A percentile compares a stretch with the other conserved stretches of the same genome.
These are phyloP conservation scores for Dioscorea cayenensis DNA, from an alignment of 116 monocot genomes.

Conservation along the genomic window DNA sequence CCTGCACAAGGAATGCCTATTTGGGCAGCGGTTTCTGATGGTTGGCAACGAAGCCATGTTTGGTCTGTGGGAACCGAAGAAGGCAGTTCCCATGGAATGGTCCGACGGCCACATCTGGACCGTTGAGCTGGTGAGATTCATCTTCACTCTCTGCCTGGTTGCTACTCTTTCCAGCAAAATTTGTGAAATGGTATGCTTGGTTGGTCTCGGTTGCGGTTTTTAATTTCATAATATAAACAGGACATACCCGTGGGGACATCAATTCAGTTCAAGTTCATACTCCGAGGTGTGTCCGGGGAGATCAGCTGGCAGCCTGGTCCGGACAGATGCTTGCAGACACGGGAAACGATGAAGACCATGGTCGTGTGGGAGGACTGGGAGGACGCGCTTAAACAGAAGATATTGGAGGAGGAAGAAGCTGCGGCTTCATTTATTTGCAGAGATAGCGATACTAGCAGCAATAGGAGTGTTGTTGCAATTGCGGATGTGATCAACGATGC, in stretches of 20 bases:
- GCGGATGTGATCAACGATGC: neutral
- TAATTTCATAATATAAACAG: conserved; percentile 3
- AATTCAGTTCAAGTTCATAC: conserved; percentile 26
- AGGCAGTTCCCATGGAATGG: conserved; percentile 24
- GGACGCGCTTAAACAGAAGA: neutral
- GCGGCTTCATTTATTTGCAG: neutral
- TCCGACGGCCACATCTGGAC: conserved; percentile 31
- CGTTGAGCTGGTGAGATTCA: conserved; percentile 16
- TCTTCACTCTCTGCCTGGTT: neutral
- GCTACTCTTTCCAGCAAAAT: neutral
- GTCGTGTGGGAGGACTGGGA: neutral
- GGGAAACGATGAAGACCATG: neutral
- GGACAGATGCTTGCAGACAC: neutral
- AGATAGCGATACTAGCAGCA: neutral
- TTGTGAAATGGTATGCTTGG: neutral
- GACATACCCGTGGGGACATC: conserved; percentile 18
- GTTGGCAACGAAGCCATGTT: conserved; percentile 16
- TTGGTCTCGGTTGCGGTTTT: too few relatives aligned
- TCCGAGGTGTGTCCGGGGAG: conserved; percentile 6
- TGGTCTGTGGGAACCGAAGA: conserved; percentile 22
- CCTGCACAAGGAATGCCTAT: conserved; percentile 21
- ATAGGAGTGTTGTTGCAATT: neutral
- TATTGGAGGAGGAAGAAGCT: neutral
- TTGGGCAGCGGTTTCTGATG: conserved; percentile 24
- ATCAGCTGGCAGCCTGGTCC: conserved; percentile 2